A percentile compares a stretch with the other conserved stretches of the same genome.
These are phyloP conservation scores for Aureobasidium subglaciale DNA, from an alignment of 2,329 filamentous ascomycete species.

Conservation along the genomic window DNA sequence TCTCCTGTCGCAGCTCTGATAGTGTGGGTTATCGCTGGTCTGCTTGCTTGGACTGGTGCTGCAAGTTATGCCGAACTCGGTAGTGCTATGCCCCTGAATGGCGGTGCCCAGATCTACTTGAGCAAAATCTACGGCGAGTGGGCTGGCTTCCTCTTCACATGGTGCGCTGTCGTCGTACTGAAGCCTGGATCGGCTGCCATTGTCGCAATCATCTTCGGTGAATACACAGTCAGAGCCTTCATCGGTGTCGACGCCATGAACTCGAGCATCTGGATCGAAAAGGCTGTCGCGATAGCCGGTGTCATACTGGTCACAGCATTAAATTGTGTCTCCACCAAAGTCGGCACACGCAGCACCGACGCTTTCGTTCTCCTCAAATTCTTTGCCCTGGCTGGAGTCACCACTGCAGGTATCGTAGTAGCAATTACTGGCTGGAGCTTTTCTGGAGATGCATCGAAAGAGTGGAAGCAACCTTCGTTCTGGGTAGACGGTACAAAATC, in stretches of 20 bases:
- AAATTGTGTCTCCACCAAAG: constrained; percentile 84
- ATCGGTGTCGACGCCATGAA: constrained; percentile 80
- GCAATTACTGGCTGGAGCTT: constrained; percentile 77
- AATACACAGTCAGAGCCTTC: constrained; percentile 84
- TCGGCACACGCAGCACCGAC: constrained; percentile 83
- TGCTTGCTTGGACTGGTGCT: constrained; percentile 92
- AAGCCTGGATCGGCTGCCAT: constrained; percentile 93
- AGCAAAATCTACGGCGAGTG: constrained; percentile 95
- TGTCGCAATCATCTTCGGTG: constrained; percentile 94
- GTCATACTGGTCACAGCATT: constrained; percentile 70
- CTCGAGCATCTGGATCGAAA: constrained; percentile 82
- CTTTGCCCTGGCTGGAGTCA: constrained; percentile 77
- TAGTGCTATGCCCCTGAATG: constrained; percentile 91
- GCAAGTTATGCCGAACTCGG: constrained; percentile 93
- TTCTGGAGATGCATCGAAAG: constrained; percentile 64
- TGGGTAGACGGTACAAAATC: constrained; percentile 86
- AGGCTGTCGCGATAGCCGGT: constrained; percentile 72
- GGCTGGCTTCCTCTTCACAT: constrained; percentile 88
- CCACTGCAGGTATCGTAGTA: constrained; percentile 81
- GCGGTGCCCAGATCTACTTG: constrained; percentile 87
- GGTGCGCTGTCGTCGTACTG: constrained; percentile 88
- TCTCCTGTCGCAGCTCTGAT: constrained; percentile 84
- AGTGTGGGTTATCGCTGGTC: constrained; percentile 86
- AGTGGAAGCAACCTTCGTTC: constrained; percentile 71
- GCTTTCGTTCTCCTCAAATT: constrained; percentile 98